These are phyloP conservation scores for Ophiosphaerella korrae DNA, from an alignment of 2,329 filamentous ascomycete genomes.

Conservation along the genomic window DNA sequence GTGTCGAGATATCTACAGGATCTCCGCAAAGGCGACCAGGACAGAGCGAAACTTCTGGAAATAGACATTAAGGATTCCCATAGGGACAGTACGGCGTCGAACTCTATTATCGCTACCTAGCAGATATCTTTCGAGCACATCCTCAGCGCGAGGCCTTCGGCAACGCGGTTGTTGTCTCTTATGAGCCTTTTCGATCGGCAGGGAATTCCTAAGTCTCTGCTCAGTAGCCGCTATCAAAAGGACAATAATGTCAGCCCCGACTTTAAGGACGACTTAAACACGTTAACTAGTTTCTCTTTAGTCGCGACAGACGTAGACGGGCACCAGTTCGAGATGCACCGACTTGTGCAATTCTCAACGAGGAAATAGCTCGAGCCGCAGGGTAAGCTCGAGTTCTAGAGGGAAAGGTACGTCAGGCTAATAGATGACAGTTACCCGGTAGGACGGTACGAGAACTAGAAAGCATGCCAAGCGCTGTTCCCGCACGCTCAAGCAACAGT, in stretches of 20 bases:
- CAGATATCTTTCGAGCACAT: conserved; percentile 45
- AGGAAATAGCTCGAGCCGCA: conserved; percentile 23
- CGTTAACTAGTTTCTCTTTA: conserved; percentile 19
- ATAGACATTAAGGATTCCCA: neutral
- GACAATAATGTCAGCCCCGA: neutral
- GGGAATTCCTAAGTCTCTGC: conserved; percentile 26
- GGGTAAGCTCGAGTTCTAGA: conserved; percentile 20
- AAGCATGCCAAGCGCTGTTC: conserved; percentile 11
- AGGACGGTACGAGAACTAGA: conserved; percentile 8
- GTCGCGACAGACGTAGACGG: conserved; percentile 8
- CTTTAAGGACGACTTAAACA: conserved; percentile 26
- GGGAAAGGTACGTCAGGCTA: conserved; percentile 2
- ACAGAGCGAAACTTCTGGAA: neutral
- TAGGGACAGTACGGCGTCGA: conserved; percentile 1
- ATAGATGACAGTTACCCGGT: neutral
- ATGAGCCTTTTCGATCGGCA: conserved; percentile 14
- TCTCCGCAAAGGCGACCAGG: neutral
- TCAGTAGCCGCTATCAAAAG: conserved; percentile 14
- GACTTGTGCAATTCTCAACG: conserved; percentile 19
- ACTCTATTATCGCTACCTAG: conserved; percentile 44
- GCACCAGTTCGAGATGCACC: conserved; percentile 22
- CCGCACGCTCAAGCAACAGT: conserved; percentile 13
- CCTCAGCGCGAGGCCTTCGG: conserved; percentile 28
- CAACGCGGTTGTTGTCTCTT: conserved; percentile 52
- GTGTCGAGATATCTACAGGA: neutral